Percentiles rank a stretch among this genome's conserved stretches.
Conservation (phyloP, 306 rosid genomes). For the Pyrus communis region DNA sequence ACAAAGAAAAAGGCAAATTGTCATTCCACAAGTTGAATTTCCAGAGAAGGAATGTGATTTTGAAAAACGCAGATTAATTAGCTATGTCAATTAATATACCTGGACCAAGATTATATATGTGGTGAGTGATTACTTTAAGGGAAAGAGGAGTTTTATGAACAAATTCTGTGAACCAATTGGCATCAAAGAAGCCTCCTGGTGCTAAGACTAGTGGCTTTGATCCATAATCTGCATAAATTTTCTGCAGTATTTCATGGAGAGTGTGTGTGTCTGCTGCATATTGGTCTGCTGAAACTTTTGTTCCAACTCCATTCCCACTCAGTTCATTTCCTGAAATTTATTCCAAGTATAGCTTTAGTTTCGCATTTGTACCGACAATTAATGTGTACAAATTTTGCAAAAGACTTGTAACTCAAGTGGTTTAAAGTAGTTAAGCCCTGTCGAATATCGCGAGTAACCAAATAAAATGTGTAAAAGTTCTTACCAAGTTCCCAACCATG, state of each 20-base stretch:
- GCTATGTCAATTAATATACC: constrained; percentile 24
- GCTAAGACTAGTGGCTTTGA: constrained; percentile 59
- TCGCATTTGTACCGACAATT: background rate
- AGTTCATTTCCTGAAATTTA: constrained; percentile 54
- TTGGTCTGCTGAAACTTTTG: constrained; percentile 44
- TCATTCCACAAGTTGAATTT: background rate
- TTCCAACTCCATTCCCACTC: constrained; percentile 52
- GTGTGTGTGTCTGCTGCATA: constrained; percentile 40
- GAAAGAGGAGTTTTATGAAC: constrained; percentile 26
- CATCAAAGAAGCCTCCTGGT: constrained; percentile 69
- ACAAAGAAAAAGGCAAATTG: background rate
- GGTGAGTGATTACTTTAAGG: constrained; percentile 50
- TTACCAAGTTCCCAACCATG: constrained; percentile 82
- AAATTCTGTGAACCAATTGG: constrained; percentile 47
- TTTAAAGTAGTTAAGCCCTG: accelerated
- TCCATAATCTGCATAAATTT: constrained; percentile 22
- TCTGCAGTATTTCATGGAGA: constrained; percentile 30
- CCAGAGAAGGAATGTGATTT: background rate
- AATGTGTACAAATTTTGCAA: background rate
- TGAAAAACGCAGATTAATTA: background rate
- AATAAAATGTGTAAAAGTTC: background rate
- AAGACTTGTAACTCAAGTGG: too few relatives aligned
- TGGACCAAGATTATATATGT: constrained; percentile 72
- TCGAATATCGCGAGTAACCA: too few relatives aligned
- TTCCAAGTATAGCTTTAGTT: background rate